These are phyloP conservation scores for Trichoderma cornu-damae DNA, from an alignment of 2,329 filamentous ascomycete genomes.

Conservation along the genomic window DNA sequence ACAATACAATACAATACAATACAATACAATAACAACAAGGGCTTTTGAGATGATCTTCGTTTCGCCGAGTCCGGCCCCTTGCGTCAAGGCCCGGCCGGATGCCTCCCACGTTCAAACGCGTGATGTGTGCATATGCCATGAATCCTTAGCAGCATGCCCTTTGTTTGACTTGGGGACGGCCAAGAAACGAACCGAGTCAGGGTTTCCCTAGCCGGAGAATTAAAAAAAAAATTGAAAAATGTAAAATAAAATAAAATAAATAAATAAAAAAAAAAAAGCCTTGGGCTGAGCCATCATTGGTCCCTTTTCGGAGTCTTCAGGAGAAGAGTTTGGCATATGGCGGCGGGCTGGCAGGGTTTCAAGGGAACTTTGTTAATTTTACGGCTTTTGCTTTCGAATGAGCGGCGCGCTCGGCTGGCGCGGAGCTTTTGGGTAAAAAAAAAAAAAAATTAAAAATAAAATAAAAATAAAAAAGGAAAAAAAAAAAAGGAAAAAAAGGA, in stretches of 20 bases:
- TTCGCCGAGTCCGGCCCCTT: neutral
- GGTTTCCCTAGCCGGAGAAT: neutral
- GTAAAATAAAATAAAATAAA: too few relatives aligned
- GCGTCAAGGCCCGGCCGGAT: slow-evolving; percentile 1
- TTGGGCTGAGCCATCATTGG: slow-evolving; percentile 8
- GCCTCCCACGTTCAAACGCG: neutral
- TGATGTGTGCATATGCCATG: neutral
- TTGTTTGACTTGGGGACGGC: neutral
- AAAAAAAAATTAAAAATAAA: too few relatives aligned
- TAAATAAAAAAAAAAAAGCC: too few relatives aligned
- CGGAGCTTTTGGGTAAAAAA: neutral
- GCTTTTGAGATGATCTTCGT: neutral
- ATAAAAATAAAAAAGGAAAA: neutral
- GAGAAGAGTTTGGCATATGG: neutral
- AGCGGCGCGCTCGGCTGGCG: neutral
- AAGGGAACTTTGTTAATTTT: neutral
- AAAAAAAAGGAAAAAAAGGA: too few relatives aligned
- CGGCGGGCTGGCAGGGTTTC: neutral
- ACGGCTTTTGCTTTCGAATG: too few relatives aligned
- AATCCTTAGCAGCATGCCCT: neutral
- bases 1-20: too few relatives aligned
- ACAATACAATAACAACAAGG: too few relatives aligned
- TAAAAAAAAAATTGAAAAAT: too few relatives aligned
- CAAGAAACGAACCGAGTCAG: neutral
- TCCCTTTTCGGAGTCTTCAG: neutral